Base-by-base conservation (phyloP, 2,329 filamentous ascomycete genomes). In the Alternaria triticina region DNA sequence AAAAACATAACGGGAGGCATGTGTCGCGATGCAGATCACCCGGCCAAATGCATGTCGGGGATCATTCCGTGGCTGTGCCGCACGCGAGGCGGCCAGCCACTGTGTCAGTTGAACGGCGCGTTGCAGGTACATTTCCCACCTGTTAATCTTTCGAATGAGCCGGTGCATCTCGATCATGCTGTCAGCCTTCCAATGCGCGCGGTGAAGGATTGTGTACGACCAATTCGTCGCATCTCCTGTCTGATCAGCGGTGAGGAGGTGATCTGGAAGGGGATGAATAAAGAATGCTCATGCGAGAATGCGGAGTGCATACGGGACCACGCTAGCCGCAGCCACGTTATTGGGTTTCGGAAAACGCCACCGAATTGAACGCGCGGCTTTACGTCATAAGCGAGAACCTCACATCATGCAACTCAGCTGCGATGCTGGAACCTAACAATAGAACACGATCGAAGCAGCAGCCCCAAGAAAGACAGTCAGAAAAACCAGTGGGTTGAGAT, bases 341-440 rank as follows among this genome's bases (percentile, higher is more conserved):
- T 50, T 57, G 52, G 17, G 40, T 43, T 20, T 55, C 52, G 58
- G 52, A 44, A 47, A 33, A 23, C 36, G 54, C 51, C 28, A 43
- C 58, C 44, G 28, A 36, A 30, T 12, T 25, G 33, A 25, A 57
- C 54, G 54, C 58, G 58, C 30, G 58, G 45, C 52, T 20, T 23
- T 57, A 61, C 58, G 58, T 61, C 58, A 61, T 44, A 11, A 27
- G 58, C 30, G 11, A 44, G 40, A 43, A 57, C 51, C 25, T 57
- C 52, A 50, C 58, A 30, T 20, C 52, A 33, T 57, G 25, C 30
- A 30, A 11, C 49, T 36, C 28, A 40, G 49, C 49, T 40, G 49
- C 30, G 8, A n/a, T 25, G 49, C n/a, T 23, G 20, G 12, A 25
- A 13, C 1, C 30, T 20, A 40, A 40, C 30, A 40, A 52, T 11